phyloP scores from a whole-genome alignment of 148 eudicot species.

The Rhododendron vialii region DNA sequence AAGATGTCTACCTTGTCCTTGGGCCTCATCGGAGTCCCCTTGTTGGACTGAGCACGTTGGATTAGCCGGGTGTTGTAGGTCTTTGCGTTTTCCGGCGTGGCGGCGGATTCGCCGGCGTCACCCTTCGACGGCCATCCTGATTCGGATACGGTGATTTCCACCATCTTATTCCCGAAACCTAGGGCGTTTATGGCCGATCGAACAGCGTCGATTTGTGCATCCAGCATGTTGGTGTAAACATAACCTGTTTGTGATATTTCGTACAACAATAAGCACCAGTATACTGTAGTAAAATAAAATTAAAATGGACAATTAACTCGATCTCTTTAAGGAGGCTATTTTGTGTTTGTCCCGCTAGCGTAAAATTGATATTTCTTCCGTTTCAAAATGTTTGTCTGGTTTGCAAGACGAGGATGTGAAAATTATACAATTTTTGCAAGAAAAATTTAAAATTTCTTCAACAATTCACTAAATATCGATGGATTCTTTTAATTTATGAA shows the following conservation, averaged over 20 bases:
- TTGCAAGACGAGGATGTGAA: too few species aligned
- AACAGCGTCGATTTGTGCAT: conserved; percentile 37
- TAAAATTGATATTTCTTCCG: too few species aligned
- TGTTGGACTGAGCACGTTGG: conserved; percentile 26
- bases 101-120: conserved; percentile 22
- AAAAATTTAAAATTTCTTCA: too few species aligned
- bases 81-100: conserved; percentile 34
- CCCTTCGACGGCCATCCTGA: conserved; percentile 48
- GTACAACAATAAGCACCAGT: background rate
- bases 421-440: too few species aligned
- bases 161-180: conserved; percentile 25
- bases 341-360: background rate
- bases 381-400: too few species aligned
- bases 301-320: background rate
- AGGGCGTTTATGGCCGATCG: conserved; percentile 29
- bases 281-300: background rate
- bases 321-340: too few species aligned
- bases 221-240: conserved; percentile 34
- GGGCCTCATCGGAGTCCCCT: conserved; percentile 41
- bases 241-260: conserved; percentile 2
- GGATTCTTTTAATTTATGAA: too few species aligned
- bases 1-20: conserved; percentile 29
- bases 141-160: conserved; percentile 31
- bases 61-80: conserved; percentile 31
- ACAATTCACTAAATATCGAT: too few species aligned